phyloP scores from a whole-genome alignment of 495 filamentous ascomycete genomes.

The Achaetomiella virescens region DNA sequence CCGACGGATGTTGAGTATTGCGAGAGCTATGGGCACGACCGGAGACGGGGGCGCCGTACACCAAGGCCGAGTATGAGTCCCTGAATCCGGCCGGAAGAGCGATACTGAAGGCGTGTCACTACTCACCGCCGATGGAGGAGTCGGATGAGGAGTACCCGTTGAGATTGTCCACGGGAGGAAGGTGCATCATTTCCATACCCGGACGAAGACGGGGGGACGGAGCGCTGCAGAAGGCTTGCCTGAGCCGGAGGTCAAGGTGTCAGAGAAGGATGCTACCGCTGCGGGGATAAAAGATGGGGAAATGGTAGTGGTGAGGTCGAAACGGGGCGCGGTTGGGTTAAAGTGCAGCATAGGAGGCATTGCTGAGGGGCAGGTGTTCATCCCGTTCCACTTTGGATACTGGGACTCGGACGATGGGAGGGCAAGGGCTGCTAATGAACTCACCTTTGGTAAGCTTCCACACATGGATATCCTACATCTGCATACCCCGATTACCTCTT shows the following conservation, averaged over 20 bases:
- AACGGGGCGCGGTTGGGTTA: background rate
- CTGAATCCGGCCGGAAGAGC: background rate
- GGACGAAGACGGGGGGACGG: background rate
- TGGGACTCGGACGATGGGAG: background rate
- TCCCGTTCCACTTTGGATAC: conserved; percentile 1
- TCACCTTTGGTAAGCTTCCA: background rate
- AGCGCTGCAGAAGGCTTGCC: background rate
- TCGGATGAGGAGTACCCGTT: background rate
- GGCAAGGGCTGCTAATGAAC: background rate
- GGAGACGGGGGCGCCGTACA: background rate
- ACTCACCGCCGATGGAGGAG: background rate
- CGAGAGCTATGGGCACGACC: background rate
- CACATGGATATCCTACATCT: too few species aligned
- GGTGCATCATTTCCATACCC: background rate
- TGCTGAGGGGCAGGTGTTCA: background rate
- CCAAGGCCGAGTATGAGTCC: background rate
- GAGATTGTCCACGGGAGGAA: background rate
- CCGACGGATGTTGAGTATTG: background rate
- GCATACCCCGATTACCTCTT: too few species aligned
- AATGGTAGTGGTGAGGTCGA: background rate
- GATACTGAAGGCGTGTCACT: background rate
- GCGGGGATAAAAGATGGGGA: background rate
- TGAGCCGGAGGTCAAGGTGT: background rate
- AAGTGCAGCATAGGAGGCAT: background rate
- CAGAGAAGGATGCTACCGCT: background rate